Evolutionary conservation across 805 yeast species (phyloP).

Genomic region (Candida odintsovae): DNA sequence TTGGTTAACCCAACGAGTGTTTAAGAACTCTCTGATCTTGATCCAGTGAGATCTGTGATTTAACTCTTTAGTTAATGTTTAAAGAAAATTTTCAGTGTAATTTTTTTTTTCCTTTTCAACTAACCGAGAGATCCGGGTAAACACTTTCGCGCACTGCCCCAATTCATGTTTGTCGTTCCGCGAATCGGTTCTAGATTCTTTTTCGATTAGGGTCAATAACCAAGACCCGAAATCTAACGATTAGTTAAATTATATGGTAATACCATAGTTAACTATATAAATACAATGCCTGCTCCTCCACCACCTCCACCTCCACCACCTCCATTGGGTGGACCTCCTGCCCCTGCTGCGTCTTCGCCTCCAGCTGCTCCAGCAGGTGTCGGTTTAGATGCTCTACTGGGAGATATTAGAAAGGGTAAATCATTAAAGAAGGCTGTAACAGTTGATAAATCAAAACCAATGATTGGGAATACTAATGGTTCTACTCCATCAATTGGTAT

Average conservation of each 20-base stretch:
- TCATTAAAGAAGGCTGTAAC: conserved; percentile 58
- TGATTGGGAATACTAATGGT: conserved; percentile 26
- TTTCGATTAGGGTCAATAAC: background rate
- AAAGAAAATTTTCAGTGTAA: background rate
- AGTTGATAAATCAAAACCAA: conserved; percentile 61
- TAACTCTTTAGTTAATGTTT: background rate
- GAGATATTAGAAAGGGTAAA: conserved; percentile 74
- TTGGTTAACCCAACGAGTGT: background rate
- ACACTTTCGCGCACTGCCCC: background rate
- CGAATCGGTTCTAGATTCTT: background rate
- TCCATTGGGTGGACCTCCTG: conserved; percentile 37
- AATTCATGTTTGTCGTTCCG: no score
- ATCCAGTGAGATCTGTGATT: background rate
- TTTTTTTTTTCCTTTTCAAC: background rate
- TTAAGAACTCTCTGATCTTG: conserved; percentile 6
- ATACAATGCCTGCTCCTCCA: conserved; percentile 44
- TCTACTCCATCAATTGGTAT: conserved; percentile 14
- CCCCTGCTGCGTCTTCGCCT: conserved; percentile 40
- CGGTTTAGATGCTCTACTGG: conserved; percentile 55
- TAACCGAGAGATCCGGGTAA: background rate
- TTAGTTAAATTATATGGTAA: background rate
- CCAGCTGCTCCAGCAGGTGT: conserved; percentile 26
- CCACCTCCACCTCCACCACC: conserved; percentile 64
- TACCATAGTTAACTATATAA: background rate
- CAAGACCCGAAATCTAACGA: background rate